phyloP scores from a whole-genome alignment of 1,139 yeast genomes.

The Yamadazyma dushanensis region DNA sequence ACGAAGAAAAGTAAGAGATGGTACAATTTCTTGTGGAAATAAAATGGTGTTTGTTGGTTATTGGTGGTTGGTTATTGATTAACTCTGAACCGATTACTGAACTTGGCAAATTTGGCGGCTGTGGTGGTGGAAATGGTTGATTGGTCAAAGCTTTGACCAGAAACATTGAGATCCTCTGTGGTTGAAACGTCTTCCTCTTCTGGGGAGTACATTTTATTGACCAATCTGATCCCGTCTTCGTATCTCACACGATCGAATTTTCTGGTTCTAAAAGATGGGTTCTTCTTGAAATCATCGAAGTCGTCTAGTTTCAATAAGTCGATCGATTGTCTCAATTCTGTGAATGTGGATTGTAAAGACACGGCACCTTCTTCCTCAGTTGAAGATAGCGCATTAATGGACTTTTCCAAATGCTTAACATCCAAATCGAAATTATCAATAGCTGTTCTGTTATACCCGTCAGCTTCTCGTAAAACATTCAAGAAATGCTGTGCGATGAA shows the following conservation, averaged over 20 bases:
- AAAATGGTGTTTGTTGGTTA: background rate
- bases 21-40: slow-evolving; percentile 25
- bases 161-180: slow-evolving; percentile 21
- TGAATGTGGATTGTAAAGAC: slow-evolving; percentile 45
- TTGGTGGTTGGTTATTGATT: slow-evolving; percentile 2
- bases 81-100: slow-evolving; percentile 23
- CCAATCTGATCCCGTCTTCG: slow-evolving; percentile 42
- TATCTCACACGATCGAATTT: slow-evolving; percentile 41
- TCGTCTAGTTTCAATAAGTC: slow-evolving; percentile 40
- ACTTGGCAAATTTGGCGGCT: slow-evolving; percentile 44
- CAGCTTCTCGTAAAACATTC: slow-evolving; percentile 54
- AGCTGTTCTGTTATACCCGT: slow-evolving; percentile 37
- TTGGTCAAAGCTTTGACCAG: slow-evolving; percentile 23
- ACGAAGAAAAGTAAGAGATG: slow-evolving; percentile 24
- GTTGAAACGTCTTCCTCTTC: slow-evolving; percentile 17
- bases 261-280: slow-evolving; percentile 42
- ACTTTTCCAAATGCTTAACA: slow-evolving; percentile 39
- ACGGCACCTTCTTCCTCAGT: slow-evolving; percentile 27
- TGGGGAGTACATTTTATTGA: slow-evolving; percentile 35
- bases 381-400: slow-evolving; percentile 29
- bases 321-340: slow-evolving; percentile 46
- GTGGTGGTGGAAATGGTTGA: slow-evolving; percentile 28
- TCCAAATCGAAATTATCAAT: slow-evolving; percentile 48
- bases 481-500: slow-evolving; percentile 74
- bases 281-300: slow-evolving; percentile 41